A percentile compares a stretch with the other conserved stretches of the same genome.
Conservation (phyloP, 2,329 filamentous ascomycete species). For the Oidium heveae region DNA sequence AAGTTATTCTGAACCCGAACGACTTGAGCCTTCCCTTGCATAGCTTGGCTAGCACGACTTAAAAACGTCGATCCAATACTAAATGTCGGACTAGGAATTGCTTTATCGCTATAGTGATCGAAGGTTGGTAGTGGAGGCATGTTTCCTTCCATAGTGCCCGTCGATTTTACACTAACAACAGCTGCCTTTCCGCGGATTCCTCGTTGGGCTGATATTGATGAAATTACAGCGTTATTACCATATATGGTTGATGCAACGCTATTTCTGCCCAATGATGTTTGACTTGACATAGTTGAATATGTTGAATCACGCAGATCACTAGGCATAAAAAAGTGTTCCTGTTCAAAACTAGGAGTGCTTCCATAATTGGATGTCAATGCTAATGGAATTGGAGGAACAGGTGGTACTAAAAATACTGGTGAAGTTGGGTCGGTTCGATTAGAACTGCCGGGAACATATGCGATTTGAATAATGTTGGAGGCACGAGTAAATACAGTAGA, state of each 20-base stretch:
- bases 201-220: constrained; percentile 54
- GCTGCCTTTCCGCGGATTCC: constrained; percentile 73
- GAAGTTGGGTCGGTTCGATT: constrained; percentile 74
- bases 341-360: constrained; percentile 34
- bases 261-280: constrained; percentile 36
- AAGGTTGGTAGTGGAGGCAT: constrained; percentile 51
- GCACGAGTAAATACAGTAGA: constrained; percentile 87
- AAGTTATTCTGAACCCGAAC: constrained; percentile 28
- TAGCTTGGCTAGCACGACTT: constrained; percentile 33
- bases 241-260: constrained; percentile 88
- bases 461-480: constrained; percentile 98
- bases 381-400: constrained; percentile 73
- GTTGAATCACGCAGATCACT: constrained; percentile 76
- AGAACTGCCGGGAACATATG: constrained; percentile 91
- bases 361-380: constrained; percentile 28
- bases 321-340: constrained; percentile 84
- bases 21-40: constrained; percentile 31
- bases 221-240: constrained; percentile 70
- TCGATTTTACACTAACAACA: constrained; percentile 73
- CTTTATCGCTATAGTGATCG: constrained; percentile 24
- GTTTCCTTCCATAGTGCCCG: constrained; percentile 25
- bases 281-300: constrained; percentile 49
- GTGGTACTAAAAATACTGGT: constrained; percentile 59
- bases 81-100: constrained; percentile 31
- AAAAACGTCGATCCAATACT: constrained; percentile 44